phyloP scores from a whole-genome alignment of 495 filamentous ascomycete genomes.

The Schizothecium vesticola region DNA sequence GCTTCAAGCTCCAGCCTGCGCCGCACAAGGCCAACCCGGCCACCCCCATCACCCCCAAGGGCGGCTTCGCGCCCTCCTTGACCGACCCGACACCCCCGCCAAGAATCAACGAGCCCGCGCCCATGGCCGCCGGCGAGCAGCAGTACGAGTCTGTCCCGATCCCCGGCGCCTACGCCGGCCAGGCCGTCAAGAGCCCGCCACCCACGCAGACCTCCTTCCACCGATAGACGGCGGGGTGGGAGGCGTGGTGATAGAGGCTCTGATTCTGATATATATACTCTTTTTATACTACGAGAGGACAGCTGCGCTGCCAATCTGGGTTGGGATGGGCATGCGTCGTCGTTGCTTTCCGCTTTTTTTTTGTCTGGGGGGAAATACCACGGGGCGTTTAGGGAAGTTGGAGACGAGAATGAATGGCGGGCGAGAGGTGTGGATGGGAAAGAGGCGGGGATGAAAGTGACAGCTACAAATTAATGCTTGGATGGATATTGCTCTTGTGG shows the following conservation, averaged over 20 bases:
- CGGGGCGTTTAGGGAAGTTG: constrained; percentile 18
- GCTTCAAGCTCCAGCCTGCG: constrained; percentile 81
- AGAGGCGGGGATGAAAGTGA: background rate
- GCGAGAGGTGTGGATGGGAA: background rate
- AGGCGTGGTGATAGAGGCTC: constrained; percentile 15
- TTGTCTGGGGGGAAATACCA: constrained; percentile 21
- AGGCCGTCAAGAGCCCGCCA: constrained; percentile 40
- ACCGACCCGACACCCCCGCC: constrained; percentile 17
- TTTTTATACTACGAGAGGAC: constrained; percentile 21
- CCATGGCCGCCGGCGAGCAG: constrained; percentile 56
- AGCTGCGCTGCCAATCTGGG: constrained; percentile 14
- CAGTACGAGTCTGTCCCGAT: constrained; percentile 64
- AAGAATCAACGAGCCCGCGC: constrained; percentile 40
- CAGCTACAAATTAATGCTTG: constrained; percentile 16
- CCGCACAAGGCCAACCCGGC: constrained; percentile 70
- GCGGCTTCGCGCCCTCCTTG: constrained; percentile 19
- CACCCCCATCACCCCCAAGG: constrained; percentile 65
- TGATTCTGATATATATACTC: background rate
- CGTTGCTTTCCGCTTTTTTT: constrained; percentile 13
- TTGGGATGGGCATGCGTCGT: constrained; percentile 5
- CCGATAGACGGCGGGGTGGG: constrained; percentile 10
- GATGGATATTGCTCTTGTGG: background rate
- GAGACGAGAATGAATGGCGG: background rate
- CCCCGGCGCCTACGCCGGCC: constrained; percentile 55
- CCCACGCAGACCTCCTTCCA: constrained; percentile 36